These are phyloP conservation scores for Tulasnella sp. DNA, from an alignment of 768 basidiomycete species.

Conservation along the genomic window DNA sequence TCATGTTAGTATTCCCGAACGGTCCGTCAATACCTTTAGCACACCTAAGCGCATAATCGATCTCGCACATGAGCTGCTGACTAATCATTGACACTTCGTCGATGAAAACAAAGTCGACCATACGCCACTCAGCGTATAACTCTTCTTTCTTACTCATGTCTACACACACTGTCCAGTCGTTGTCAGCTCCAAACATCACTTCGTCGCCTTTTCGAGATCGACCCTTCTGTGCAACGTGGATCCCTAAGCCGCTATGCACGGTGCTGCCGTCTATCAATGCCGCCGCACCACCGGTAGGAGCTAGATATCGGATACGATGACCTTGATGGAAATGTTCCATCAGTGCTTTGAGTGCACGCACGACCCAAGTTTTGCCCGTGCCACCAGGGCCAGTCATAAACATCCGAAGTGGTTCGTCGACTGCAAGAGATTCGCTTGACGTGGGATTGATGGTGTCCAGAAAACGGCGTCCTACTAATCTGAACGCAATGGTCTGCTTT, in stretches of 20 bases:
- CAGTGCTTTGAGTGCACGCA: conserved; percentile 28
- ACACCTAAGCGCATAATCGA: conserved; percentile 28
- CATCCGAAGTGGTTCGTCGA: too few relatives aligned
- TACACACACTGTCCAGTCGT: conserved; percentile 19
- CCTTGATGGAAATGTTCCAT: conserved; percentile 23
- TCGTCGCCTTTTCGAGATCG: conserved; percentile 9
- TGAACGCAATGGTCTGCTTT: too few relatives aligned
- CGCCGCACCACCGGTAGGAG: conserved; percentile 33
- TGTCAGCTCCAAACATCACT: conserved; percentile 16
- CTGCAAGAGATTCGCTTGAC: too few relatives aligned
- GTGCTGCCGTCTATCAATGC: conserved; percentile 32
- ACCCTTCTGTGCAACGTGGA: conserved; percentile 16
- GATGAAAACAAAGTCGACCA: conserved; percentile 32
- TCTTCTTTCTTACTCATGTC: conserved; percentile 16
- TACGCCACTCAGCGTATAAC: conserved; percentile 29
- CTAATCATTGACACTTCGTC: conserved; percentile 35
- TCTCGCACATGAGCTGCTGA: conserved; percentile 23
- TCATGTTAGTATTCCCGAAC: conserved; percentile 33
- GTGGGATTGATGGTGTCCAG: too few relatives aligned
- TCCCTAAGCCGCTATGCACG: conserved; percentile 27
- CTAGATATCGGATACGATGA: conserved; percentile 23
- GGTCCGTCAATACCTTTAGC: conserved; percentile 22
- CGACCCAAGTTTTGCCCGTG: conserved; percentile 34
- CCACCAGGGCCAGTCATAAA: conserved; percentile 32
- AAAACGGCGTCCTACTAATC: too few relatives aligned